Evolutionary conservation across 345 rosid species (phyloP), one percentile per base, ranked within the genome.

Genomic region (Pugionium dolabratum): DNA sequence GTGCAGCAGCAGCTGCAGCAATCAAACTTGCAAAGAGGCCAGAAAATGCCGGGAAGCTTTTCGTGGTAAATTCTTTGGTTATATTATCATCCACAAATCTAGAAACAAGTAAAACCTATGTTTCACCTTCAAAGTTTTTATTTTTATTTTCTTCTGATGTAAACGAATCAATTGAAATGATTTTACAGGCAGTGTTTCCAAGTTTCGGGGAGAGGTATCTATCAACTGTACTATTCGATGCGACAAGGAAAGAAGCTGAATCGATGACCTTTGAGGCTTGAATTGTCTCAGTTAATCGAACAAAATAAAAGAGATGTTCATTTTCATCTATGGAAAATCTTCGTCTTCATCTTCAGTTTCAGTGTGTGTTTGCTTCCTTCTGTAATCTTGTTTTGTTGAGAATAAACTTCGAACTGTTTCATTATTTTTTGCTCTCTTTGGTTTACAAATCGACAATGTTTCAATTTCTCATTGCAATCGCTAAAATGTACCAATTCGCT

Each of bases 1-100:
- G 98, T 36, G 97, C 89, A 2, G 95, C 90, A 3, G 78, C 98
- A 0, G 83, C 87, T 0, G 95, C 96, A 11, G 95, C 94, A 57
- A 82, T 92, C 33, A 81, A 78, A 68, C 77, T 84, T 56, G 97
- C 18, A 18, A 18, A 18, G 18, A 18, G 18, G 18, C 18, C 18
- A 18, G 18, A 18, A 18, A 18, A 18, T 18, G 18, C 97, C 2
- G 95, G 98, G 50, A 92, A 89, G 78, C 86, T 92, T 46, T 81
- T 92, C 32, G 91, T 84, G 40, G 97, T 89, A 81, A 79, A 90
- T 76, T 76, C 4, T 26, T 37, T 27, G 34, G 7, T 8, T 49
- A 10, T 50, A n/a, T 51, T 8, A 48, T 62, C 28, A 54, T 41
- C 10, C 18, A 18, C 18, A 18, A 18, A 18, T 18, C 18, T 18